phyloP scores from a whole-genome alignment of 2,329 filamentous ascomycete genomes.

The Claviceps humidiphila region DNA sequence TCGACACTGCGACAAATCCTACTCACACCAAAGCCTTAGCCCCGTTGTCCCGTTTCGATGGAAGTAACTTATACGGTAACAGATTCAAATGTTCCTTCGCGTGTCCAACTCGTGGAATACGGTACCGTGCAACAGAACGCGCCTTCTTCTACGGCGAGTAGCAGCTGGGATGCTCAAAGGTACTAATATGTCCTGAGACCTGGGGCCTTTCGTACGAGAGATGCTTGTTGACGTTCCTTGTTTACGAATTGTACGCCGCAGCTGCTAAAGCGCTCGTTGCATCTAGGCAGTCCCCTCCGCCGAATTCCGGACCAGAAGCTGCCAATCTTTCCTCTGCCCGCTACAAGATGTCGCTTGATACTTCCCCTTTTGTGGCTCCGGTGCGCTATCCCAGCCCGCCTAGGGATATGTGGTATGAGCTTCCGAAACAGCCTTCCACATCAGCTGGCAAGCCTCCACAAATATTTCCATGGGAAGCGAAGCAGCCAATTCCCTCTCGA shows the following conservation, averaged over 20 bases:
- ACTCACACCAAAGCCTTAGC: not conserved
- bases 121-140: not conserved
- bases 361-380: conserved; percentile 63
- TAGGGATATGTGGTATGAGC: conserved; percentile 76
- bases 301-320: conserved; percentile 68
- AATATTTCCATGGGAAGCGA: conserved; percentile 84
- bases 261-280: conserved; percentile 7
- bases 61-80: not conserved
- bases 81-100: not conserved
- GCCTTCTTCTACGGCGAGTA: conserved; percentile 10
- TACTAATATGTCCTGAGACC: conserved; percentile 15
- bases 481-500: conserved; percentile 48
- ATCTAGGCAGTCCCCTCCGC: conserved; percentile 46
- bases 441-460: conserved; percentile 43
- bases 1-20: not conserved
- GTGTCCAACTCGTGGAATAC: not conserved
- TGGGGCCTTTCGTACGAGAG: not conserved
- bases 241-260: not conserved
- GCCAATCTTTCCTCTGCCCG: conserved; percentile 64
- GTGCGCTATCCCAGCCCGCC: conserved; percentile 69
- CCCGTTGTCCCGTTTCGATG: not conserved
- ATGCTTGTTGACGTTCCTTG: not conserved
- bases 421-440: conserved; percentile 52
- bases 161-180: conserved; percentile 43
- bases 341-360: conserved; percentile 74